Evolutionary conservation across 2,329 filamentous ascomycete species (phyloP).

Genomic region (Falciphora oryzae): DNA sequence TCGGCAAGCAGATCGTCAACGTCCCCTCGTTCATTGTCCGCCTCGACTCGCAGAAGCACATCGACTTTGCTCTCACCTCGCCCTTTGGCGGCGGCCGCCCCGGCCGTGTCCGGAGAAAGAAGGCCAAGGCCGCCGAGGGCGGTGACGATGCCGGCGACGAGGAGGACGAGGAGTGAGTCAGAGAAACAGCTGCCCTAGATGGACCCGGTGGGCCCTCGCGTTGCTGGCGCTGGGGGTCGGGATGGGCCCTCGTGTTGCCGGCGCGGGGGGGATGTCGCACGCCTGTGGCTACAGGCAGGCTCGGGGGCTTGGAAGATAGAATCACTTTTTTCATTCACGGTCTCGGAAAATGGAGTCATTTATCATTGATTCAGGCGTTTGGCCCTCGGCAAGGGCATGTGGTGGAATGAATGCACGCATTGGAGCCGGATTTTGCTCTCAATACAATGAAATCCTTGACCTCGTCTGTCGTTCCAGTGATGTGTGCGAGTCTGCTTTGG

Average conservation of each 20-base stretch:
- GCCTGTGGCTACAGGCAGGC: too few relatives aligned
- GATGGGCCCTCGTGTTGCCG: too few relatives aligned
- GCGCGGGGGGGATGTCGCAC: too few relatives aligned
- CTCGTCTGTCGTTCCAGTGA: slow-evolving; percentile 6
- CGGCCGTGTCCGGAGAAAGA: slow-evolving; percentile 99
- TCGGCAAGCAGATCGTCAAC: slow-evolving; percentile 99
- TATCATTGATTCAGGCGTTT: slow-evolving; percentile 11
- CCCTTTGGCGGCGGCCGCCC: slow-evolving; percentile 96
- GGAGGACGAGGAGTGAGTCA: slow-evolving; percentile 68
- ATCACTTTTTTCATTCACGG: slow-evolving; percentile 10
- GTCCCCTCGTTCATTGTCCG: slow-evolving; percentile 99
- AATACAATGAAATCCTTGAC: slow-evolving; percentile 11
- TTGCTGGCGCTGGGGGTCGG: too few relatives aligned
- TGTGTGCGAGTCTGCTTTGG: background rate
- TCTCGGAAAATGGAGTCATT: slow-evolving; percentile 10
- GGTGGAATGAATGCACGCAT: slow-evolving; percentile 7
- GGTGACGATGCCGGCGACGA: slow-evolving; percentile 74
- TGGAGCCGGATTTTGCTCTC: slow-evolving; percentile 7
- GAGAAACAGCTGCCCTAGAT: background rate
- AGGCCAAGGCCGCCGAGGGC: slow-evolving; percentile 92
- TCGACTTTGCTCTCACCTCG: slow-evolving; percentile 96
- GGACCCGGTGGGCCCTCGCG: too few relatives aligned
- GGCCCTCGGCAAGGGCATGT: slow-evolving; percentile 7
- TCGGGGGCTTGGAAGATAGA: background rate
- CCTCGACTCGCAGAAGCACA: slow-evolving; percentile 99